These are phyloP conservation scores for Trichoderma asperellum DNA, from an alignment of 2,329 filamentous ascomycete genomes.

Conservation along the genomic window DNA sequence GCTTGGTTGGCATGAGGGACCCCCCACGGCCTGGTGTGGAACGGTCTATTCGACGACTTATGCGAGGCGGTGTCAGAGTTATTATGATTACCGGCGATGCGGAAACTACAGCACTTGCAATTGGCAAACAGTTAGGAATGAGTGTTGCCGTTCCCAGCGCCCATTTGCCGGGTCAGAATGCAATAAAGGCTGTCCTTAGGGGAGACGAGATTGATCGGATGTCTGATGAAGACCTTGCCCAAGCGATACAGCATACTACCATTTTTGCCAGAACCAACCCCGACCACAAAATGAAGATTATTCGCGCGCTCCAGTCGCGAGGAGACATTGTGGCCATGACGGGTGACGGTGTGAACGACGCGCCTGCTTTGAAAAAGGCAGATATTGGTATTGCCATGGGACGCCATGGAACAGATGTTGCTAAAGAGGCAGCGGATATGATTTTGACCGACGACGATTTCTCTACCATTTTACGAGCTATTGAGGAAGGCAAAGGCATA, in stretches of 20 bases:
- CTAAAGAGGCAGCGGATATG: conserved; percentile 95
- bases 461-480: conserved; percentile 88
- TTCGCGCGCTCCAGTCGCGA: conserved; percentile 84
- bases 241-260: conserved; percentile 84
- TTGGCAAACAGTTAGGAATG: conserved; percentile 95
- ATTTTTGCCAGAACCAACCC: conserved; percentile 97
- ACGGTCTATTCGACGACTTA: conserved; percentile 82
- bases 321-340: conserved; percentile 99
- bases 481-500: conserved; percentile 98
- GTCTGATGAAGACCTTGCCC: conserved; percentile 80
- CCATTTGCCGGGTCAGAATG: conserved; percentile 58
- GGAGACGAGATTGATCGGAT: conserved; percentile 94
- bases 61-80: conserved; percentile 93
- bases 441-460: conserved; percentile 89
- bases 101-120: conserved; percentile 90
- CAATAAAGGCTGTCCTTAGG: conserved; percentile 73
- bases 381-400: conserved; percentile 99
- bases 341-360: conserved; percentile 96
- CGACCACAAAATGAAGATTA: conserved; percentile 98
- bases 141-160: conserved; percentile 64
- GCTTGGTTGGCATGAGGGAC: conserved; percentile 95
- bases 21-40: conserved; percentile 90
- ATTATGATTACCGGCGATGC: conserved; percentile 99
- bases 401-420: conserved; percentile 90
- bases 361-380: conserved; percentile 92